These are phyloP conservation scores for Cladosporium cucumerinum DNA, from an alignment of 2,329 filamentous ascomycete species.

Conservation along the genomic window DNA sequence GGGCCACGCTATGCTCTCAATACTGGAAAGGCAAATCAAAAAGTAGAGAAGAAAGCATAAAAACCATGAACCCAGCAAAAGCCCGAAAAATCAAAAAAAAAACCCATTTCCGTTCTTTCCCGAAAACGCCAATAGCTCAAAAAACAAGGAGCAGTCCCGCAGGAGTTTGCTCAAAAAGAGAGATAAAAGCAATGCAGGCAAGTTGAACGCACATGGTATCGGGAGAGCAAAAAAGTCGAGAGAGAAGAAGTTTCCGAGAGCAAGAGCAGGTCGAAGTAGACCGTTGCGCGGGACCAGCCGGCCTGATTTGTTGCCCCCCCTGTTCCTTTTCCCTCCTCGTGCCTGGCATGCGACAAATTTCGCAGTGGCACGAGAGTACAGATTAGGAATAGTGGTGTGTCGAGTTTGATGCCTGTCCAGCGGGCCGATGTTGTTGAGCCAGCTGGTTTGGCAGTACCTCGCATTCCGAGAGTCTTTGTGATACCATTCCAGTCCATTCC, in stretches of 20 bases:
- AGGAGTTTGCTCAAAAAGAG: neutral
- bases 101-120: slow-evolving; percentile 2
- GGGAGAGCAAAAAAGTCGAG: slow-evolving; percentile 2
- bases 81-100: neutral
- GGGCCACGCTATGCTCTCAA: slow-evolving; percentile 2
- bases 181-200: neutral
- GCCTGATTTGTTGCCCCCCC: neutral
- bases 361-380: neutral
- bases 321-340: neutral
- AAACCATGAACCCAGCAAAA: neutral
- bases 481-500: slow-evolving; percentile 12
- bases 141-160: neutral
- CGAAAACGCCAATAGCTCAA: slow-evolving; percentile 10
- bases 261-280: neutral
- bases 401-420: slow-evolving; percentile 6
- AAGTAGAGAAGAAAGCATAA: neutral
- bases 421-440: slow-evolving; percentile 3
- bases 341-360: slow-evolving; percentile 10
- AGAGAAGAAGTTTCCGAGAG: neutral
- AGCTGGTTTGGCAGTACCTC: slow-evolving; percentile 11
- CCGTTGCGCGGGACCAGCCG: slow-evolving; percentile 9
- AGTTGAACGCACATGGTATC: slow-evolving; percentile 18
- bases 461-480: slow-evolving; percentile 7
- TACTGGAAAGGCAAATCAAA: neutral
- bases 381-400: slow-evolving; percentile 9